Base-by-base conservation (phyloP, 2,329 filamentous ascomycete species). In the Microdochium bolleyi region DNA sequence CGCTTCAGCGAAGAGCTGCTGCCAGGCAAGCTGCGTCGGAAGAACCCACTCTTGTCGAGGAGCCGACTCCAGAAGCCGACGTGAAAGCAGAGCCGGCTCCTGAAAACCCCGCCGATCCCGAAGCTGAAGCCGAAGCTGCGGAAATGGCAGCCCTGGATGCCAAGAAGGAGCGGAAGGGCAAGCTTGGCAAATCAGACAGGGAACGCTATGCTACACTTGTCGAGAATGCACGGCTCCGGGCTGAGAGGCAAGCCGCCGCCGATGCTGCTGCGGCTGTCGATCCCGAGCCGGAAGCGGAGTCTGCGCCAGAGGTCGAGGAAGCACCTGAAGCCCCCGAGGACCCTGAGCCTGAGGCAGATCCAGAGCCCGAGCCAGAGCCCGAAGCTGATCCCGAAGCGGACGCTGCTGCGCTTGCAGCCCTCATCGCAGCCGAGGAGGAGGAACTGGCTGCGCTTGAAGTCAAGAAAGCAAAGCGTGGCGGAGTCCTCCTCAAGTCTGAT, bases 391-490 rank as follows among this genome's bases (percentile, higher is more conserved):
- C 16, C 9, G 41, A 46, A 21, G 5, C 7, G 19, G 41, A 46
- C 16, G 41, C 5, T 8, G 37, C 13, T 4, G 41, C 41, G 21
- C 41, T 46, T 13, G 41, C 16, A 19, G 41, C n/a, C n/a, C 41
- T 46, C n/a, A 19, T 19, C 41, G 5, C 22, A 19, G 48, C 48
- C 24, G 61, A 72, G 50, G 68, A 73, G 54, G 62, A 64, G 11
- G 70, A 76, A 53, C 62, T 75, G 13, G 69, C 64, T 14, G 60
- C 63, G 3, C 64, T 77, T 3, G 73, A 72, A 46, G 67, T 69
- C 24, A 81, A 79, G 60, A 79, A 77, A 58, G 68, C 69, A 1
- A 76, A 74, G 57, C 81, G 76, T 61, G 67, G 62, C 49, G 65
- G 67, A 52, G 77, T 68, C 54, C 58, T 76, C 13, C 62, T 60